Evolutionary conservation across 2,329 filamentous ascomycete genomes (phyloP).

Genomic region (Nemania sp.): DNA sequence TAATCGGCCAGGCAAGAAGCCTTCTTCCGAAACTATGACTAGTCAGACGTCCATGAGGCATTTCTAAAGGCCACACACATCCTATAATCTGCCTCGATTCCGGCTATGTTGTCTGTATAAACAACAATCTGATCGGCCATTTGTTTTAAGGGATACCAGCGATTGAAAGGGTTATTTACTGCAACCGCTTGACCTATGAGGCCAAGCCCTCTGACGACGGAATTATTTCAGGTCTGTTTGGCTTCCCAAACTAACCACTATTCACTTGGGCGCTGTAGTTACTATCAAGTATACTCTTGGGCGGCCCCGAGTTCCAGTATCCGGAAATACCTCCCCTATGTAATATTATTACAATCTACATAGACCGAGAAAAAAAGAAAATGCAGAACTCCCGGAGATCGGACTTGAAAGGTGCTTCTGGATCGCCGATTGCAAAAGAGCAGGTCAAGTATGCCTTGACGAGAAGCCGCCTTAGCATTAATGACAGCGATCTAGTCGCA

Average conservation of each 20-base stretch:
- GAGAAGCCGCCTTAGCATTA: conserved; percentile 9
- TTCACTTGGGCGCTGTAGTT: not conserved
- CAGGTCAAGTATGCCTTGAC: conserved; percentile 4
- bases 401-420: not conserved
- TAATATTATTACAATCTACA: conserved; percentile 10
- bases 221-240: conserved; percentile 9
- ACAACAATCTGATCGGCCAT: conserved; percentile 1
- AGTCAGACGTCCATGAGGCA: too few species aligned
- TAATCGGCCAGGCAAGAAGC: too few species aligned
- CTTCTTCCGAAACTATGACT: too few species aligned
- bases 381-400: too few species aligned
- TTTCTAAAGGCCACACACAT: too few species aligned
- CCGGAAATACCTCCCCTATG: conserved; percentile 14
- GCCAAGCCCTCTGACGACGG: conserved; percentile 1
- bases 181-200: conserved; percentile 7
- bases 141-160: conserved; percentile 3
- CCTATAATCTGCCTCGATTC: too few species aligned
- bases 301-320: conserved; percentile 11
- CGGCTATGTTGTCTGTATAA: too few species aligned
- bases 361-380: not conserved
- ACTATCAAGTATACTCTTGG: conserved; percentile 16
- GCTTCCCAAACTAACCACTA: conserved; percentile 13
- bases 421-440: not conserved
- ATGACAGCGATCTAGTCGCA: conserved; percentile 9
- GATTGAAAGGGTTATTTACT: conserved; percentile 10